phyloP scores from a whole-genome alignment of 768 basidiomycete species.

The Lepiota venenata region DNA sequence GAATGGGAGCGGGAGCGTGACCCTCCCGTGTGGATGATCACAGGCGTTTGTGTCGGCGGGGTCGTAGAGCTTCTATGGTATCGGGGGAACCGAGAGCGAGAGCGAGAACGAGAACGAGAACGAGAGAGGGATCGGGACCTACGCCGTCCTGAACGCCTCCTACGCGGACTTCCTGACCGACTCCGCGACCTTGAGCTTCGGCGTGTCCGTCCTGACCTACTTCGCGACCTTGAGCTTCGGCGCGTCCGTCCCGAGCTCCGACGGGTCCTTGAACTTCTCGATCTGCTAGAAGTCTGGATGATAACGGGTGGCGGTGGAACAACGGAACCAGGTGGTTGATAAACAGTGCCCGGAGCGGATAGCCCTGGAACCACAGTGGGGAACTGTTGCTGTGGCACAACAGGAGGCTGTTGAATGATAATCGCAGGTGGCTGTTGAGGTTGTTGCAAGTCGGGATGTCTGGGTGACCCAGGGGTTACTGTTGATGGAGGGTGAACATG shows the following conservation, averaged over 20 bases:
- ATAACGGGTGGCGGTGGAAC: slow-evolving; percentile 12
- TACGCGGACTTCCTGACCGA: slow-evolving; percentile 14
- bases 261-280: background rate
- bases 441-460: slow-evolving; percentile 22
- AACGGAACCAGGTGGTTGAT: background rate
- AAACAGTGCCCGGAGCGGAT: background rate
- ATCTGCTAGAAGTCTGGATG: slow-evolving; percentile 11
- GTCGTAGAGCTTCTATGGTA: background rate
- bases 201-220: slow-evolving; percentile 6
- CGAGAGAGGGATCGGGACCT: slow-evolving; percentile 14
- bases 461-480: slow-evolving; percentile 19
- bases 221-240: background rate
- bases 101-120: slow-evolving; percentile 19
- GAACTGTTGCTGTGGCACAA: slow-evolving; percentile 20
- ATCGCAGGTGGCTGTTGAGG: slow-evolving; percentile 23
- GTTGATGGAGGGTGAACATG: slow-evolving; percentile 18
- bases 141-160: background rate
- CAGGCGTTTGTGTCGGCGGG: slow-evolving; percentile 4
- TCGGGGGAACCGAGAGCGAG: slow-evolving; percentile 13
- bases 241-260: background rate
- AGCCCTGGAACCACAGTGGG: slow-evolving; percentile 11
- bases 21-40: slow-evolving; percentile 7
- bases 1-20: slow-evolving; percentile 21
- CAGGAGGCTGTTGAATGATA: slow-evolving; percentile 26
- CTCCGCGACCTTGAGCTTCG: background rate